Percentiles rank a stretch among this genome's conserved stretches.
These are phyloP conservation scores for Colletotrichum sp. DNA, from an alignment of 2,329 filamentous ascomycete species.

Conservation along the genomic window DNA sequence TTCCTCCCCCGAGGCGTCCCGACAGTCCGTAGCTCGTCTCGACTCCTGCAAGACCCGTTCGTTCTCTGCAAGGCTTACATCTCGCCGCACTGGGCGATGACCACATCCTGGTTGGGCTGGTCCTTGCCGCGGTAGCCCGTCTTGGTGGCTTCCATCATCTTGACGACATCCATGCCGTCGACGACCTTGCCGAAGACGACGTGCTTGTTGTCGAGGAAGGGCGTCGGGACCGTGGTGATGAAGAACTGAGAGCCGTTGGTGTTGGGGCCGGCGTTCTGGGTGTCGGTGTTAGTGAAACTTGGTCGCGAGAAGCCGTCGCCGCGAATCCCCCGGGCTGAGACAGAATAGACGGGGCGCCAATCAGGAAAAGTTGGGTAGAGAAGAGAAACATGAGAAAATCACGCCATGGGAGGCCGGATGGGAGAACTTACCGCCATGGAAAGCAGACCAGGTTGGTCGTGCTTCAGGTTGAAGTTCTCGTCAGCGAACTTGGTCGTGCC, in stretches of 20 bases:
- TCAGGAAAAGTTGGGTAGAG: not conserved
- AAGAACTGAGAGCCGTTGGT: constrained; percentile 98
- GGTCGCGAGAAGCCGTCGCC: not conserved
- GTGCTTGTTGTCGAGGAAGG: constrained; percentile 91
- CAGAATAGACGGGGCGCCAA: not conserved
- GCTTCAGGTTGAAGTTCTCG: constrained; percentile 85
- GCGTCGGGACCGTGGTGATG: constrained; percentile 87
- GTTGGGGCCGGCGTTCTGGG: constrained; percentile 85
- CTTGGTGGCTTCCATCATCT: constrained; percentile 90
- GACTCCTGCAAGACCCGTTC: not conserved
- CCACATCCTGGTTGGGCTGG: constrained; percentile 83
- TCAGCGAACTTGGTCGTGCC: constrained; percentile 84
- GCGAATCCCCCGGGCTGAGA: not conserved
- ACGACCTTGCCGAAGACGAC: constrained; percentile 93
- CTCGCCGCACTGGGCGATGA: constrained; percentile 88
- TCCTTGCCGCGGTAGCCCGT: constrained; percentile 78
- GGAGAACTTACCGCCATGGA: constrained; percentile 84
- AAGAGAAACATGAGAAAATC: not conserved
- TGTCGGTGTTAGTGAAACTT: not conserved
- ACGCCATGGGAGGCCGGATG: not conserved
- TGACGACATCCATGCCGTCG: constrained; percentile 88
- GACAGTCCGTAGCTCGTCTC: not conserved
- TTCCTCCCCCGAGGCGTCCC: not conserved
- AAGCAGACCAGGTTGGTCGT: constrained; percentile 80
- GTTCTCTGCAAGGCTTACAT: constrained; percentile 63